Conservation (phyloP, 176 grass and related monocot genomes). For the sorghum (Sorghum bicolor) region DNA sequence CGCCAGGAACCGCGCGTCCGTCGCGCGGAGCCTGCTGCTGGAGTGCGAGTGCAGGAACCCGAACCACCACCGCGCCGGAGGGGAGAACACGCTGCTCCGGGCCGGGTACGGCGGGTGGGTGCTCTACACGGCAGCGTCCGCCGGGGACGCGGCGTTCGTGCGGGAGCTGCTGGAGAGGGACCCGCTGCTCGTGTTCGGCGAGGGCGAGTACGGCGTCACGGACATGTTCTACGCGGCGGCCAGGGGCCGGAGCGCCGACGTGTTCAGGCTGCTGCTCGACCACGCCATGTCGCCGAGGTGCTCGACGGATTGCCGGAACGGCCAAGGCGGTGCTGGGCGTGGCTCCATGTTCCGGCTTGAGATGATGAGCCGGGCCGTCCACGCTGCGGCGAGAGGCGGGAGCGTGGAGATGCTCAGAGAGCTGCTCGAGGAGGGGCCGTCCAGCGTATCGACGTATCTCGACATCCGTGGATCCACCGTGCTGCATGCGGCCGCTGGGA, state of each 20-base stretch:
- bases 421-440: conserved; percentile 44
- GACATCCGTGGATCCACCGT: conserved; percentile 78
- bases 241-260: conserved; percentile 47
- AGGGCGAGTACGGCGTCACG: conserved; percentile 95
- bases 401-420: conserved; percentile 70
- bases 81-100: conserved; percentile 70
- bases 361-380: conserved; percentile 79
- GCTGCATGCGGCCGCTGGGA: conserved; percentile 76
- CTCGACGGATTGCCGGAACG: conserved; percentile 37
- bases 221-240: conserved; percentile 86
- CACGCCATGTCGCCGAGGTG: conserved; percentile 60
- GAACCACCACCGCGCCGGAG: background rate
- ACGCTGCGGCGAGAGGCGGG: conserved; percentile 79
- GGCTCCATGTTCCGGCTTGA: conserved; percentile 57
- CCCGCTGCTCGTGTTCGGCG: conserved; percentile 78
- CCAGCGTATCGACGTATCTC: conserved; percentile 52
- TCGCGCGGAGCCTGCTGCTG: conserved; percentile 53
- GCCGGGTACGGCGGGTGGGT: conserved; percentile 95
- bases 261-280: conserved; percentile 72
- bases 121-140: conserved; percentile 80
- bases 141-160: conserved; percentile 67
- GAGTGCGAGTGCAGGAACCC: conserved; percentile 71
- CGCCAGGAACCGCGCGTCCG: conserved; percentile 47
- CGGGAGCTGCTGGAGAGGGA: conserved; percentile 71
- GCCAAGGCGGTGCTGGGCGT: conserved; percentile 15